Evolutionary conservation across 257 asterid species (phyloP), one percentile per base, ranked within the genome.

Genomic region (Solanum corneliomulleri): DNA sequence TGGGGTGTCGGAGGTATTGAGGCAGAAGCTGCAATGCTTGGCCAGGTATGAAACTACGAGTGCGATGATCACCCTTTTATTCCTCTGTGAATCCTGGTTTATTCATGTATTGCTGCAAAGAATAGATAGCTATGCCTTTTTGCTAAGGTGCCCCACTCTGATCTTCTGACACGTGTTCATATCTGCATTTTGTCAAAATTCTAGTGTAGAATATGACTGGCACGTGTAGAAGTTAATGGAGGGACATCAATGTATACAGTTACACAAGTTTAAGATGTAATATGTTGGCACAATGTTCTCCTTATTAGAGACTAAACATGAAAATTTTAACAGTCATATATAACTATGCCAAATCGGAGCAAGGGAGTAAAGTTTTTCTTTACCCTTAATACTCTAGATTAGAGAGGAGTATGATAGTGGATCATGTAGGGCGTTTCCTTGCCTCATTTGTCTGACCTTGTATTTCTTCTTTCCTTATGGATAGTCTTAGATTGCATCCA

Each of bases 1-100:
- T 96, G 99, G 98, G 99, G 99, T 37, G 99, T 96, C 60, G 99
- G 99, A 87, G 99, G 98, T 87, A 96, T 96, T 86, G 99, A 96
- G 92, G 99, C 99, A 37, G 99, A 96, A 91, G 98, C 98, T 58
- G 94, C 98, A 47, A 97, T 95, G 99, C 98, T 97, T 92, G 98
- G 99, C 27, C 98, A 97, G 98, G 98, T 95, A 91, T 83, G 37
- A 16, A 71, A 29, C 69, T 29, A 81, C 18, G 29, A 49, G 27
- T 81, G 69, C 7, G 11, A 31, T 47, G n/a, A 27, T 49, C 42
- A 49, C 56, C 85, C 85, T 81, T 49, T 25, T 81, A 81, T 81
- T 44, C 27, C 85, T 81, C 49, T 25, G 29, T 80, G 85, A 80
- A 18, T 80, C 44, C 44, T 29, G 85, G 85, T 80, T 47, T 47